Base-by-base conservation (phyloP, 441 rosid genomes). In the Metrosideros polymorpha region DNA sequence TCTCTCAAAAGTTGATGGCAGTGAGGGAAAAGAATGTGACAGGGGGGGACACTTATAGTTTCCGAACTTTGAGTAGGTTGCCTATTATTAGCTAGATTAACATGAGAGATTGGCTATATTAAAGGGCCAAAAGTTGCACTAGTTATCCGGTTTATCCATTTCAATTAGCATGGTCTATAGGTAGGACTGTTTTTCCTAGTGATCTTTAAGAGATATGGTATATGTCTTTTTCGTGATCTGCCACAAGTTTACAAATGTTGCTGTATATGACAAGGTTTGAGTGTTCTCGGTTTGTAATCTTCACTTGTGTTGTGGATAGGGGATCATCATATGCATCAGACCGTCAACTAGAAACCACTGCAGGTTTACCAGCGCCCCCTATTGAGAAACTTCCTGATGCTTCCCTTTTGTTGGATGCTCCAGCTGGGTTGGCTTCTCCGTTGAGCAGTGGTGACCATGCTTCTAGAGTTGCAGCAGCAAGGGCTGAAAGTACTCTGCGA, bases 361-460 rank as follows among this genome's bases (percentile, higher is more conserved):
- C 84, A 32, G 42, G 85, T 75, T 66, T 86, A 27, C n/a, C 89
- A 83, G 54, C 86, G 39, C 86, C 92, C 82, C 43, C 86, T 51
- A 82, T 90, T 15, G 91, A 86, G 89, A 92, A 92, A 89, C 95
- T 97, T 90, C 98, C 98, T 0, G 98, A 97, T 91, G 98, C 96
- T 90, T 91, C 96, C 47, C 35, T 90, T 82, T 97, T 96, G 35
- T 89, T 97, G 87, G 94, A 94, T 89, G 90, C 94, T 47, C 92
- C 95, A 3, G 75, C 87, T 9, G 79, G 91, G 57, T 54, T 93
- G 17, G 86, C 87, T 29, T 71, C 85, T 22, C 9, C 86, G 2
- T 85, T 47, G 7, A 86, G 88, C 49, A 94, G 92, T 24, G 86
- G 59, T n/a, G 97, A 95, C 88, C 98, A 97, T 84, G 93, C 97